Percentiles rank a stretch among this genome's conserved stretches.
Conservation (phyloP, 345 rosid species). For the Linum lewisii region DNA sequence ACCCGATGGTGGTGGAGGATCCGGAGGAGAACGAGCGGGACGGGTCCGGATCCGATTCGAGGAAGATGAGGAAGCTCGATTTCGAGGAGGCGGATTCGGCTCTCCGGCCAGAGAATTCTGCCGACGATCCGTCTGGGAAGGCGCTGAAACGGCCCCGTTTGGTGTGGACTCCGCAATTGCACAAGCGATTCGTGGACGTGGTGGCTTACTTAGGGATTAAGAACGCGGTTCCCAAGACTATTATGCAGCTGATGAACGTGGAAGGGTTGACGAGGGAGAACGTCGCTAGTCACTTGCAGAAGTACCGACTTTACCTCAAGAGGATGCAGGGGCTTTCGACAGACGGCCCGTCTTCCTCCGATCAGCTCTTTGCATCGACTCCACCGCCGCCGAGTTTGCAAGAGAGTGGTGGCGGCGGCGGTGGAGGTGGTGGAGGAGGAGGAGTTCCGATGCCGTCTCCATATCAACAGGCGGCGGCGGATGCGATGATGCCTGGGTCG, state of each 20-base stretch:
- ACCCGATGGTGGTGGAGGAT: constrained; percentile 28
- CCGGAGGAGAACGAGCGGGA: constrained; percentile 21
- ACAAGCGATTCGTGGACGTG: constrained; percentile 92
- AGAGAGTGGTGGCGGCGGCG: constrained; percentile 22
- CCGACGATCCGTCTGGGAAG: constrained; percentile 53
- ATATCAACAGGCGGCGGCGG: constrained; percentile 31
- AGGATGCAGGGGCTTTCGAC: constrained; percentile 72
- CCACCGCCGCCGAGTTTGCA: constrained; percentile 62
- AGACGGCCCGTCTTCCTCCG: constrained; percentile 58
- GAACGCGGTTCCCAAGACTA: constrained; percentile 95
- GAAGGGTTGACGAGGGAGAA: constrained; percentile 90
- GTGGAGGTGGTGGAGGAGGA: constrained; percentile 17
- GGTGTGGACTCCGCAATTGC: constrained; percentile 98
- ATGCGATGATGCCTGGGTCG: constrained; percentile 49
- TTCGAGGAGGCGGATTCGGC: constrained; percentile 81
- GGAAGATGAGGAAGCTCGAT: constrained; percentile 50
- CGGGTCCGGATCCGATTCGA: constrained; percentile 49
- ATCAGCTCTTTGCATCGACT: constrained; percentile 68
- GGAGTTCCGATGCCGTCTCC: constrained; percentile 39
- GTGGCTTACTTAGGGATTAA: constrained; percentile 77
- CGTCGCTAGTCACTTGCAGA: constrained; percentile 92
- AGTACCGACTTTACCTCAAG: constrained; percentile 78
- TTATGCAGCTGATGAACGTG: constrained; percentile 98
- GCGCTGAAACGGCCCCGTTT: constrained; percentile 65
- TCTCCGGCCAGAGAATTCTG: constrained; percentile 30